These are phyloP conservation scores for Fusarium begoniae DNA, from an alignment of 2,329 filamentous ascomycete genomes.

Conservation along the genomic window DNA sequence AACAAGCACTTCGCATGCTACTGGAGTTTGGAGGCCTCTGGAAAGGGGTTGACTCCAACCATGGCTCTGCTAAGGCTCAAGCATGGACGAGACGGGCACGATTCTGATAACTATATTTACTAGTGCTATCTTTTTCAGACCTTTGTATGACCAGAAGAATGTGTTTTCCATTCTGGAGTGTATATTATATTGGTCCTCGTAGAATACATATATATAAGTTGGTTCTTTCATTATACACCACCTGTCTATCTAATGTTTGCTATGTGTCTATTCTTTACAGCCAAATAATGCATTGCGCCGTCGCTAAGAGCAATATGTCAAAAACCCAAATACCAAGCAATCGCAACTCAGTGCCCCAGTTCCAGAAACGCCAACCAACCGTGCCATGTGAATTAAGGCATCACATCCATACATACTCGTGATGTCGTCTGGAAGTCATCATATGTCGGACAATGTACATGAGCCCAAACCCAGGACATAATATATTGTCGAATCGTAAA, in stretches of 20 bases:
- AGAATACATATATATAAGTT: background rate
- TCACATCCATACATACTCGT: slow-evolving; percentile 7
- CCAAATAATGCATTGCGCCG: slow-evolving; percentile 18
- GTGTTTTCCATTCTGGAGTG: background rate
- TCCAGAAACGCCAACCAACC: slow-evolving; percentile 21
- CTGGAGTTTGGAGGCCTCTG: background rate
- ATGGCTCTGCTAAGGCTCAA: background rate
- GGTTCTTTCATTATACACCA: slow-evolving; percentile 4
- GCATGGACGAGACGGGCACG: background rate
- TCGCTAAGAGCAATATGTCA: slow-evolving; percentile 22
- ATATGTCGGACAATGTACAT: background rate
- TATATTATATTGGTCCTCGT: background rate
- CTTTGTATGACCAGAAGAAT: background rate
- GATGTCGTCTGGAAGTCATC: background rate
- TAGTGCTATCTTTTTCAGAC: background rate
- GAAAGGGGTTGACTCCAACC: background rate
- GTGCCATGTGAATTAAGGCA: slow-evolving; percentile 7
- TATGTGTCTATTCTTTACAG: slow-evolving; percentile 10
- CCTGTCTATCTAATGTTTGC: slow-evolving; percentile 15
- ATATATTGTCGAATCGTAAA: slow-evolving; percentile 2
- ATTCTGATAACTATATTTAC: background rate
- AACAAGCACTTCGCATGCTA: slow-evolving; percentile 13
- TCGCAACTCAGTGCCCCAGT: slow-evolving; percentile 8
- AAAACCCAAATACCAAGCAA: background rate
- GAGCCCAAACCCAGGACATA: background rate